A percentile compares a stretch with the other conserved stretches of the same genome.
These are phyloP conservation scores for Fraxinus baroniana DNA, from an alignment of 305 asterid genomes.

Conservation along the genomic window DNA sequence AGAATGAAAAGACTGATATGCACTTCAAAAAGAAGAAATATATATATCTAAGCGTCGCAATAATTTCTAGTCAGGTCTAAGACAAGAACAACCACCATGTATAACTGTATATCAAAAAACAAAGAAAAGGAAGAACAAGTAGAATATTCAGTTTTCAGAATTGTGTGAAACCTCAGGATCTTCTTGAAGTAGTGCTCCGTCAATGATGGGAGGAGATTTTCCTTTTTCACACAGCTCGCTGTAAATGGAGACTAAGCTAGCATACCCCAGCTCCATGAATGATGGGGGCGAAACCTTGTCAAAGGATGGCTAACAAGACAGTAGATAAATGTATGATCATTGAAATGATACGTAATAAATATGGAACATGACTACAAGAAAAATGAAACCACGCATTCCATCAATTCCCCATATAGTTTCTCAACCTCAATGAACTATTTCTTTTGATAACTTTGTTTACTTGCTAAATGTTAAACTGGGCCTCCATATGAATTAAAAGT, in stretches of 20 bases:
- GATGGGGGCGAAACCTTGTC: slow-evolving; percentile 68
- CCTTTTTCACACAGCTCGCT: slow-evolving; percentile 60
- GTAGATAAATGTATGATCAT: slow-evolving; percentile 26
- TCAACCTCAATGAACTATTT: not conserved
- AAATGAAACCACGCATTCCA: slow-evolving; percentile 6
- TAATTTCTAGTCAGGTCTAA: slow-evolving; percentile 13
- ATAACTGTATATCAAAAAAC: slow-evolving; percentile 7
- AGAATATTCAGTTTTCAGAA: slow-evolving; percentile 16
- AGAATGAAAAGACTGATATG: not conserved
- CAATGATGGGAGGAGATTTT: slow-evolving; percentile 65
- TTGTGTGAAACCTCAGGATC: slow-evolving; percentile 66
- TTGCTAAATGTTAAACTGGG: not conserved
- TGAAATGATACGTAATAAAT: slow-evolving; percentile 15
- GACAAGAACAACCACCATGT: not conserved
- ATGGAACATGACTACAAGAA: slow-evolving; percentile 5
- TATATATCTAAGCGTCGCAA: not conserved
- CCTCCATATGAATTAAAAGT: slow-evolving; percentile 6
- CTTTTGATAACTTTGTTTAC: not conserved
- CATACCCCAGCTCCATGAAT: slow-evolving; percentile 65
- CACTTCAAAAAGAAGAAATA: not conserved
- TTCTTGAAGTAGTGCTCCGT: slow-evolving; percentile 63
- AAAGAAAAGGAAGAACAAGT: slow-evolving; percentile 7
- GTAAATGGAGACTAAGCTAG: slow-evolving; percentile 58
- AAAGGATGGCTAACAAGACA: slow-evolving; percentile 64
- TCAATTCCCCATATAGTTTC: slow-evolving; percentile 6